Evolutionary conservation across 371 early-diverging fungal species (phyloP).

Genomic region (Dinochytrium kinnereticum): DNA sequence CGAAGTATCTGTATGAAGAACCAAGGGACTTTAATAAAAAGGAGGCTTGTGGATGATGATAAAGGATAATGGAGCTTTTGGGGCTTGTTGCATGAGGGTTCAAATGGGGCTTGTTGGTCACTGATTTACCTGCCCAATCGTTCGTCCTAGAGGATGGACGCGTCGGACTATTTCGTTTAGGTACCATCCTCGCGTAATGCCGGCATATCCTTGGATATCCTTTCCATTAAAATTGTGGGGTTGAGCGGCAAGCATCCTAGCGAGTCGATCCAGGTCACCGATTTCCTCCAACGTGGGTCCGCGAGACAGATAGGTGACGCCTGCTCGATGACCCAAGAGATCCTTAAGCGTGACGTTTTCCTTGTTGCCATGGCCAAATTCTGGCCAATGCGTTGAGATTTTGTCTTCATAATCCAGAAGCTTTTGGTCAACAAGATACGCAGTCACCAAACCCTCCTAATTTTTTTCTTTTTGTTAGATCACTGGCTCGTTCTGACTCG

Average conservation of each 20-base stretch:
- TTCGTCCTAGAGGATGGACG: constrained; percentile 60
- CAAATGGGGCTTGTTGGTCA: too few relatives aligned
- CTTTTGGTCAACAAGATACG: constrained; percentile 66
- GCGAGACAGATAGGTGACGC: constrained; percentile 61
- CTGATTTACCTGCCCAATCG: constrained; percentile 50
- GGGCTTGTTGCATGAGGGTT: too few relatives aligned
- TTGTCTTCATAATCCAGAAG: constrained; percentile 58
- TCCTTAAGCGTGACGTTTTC: constrained; percentile 69
- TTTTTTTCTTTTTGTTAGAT: constrained; percentile 5
- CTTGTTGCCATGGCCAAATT: constrained; percentile 75
- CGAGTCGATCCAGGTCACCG: constrained; percentile 42
- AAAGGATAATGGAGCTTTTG: too few relatives aligned
- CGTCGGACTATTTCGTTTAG: constrained; percentile 71
- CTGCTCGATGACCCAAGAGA: constrained; percentile 68
- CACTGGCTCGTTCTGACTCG: too few relatives aligned
- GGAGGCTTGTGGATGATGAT: too few relatives aligned
- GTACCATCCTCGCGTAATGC: constrained; percentile 69
- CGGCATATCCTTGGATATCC: constrained; percentile 64
- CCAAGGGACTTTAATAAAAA: too few relatives aligned
- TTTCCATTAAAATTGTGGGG: constrained; percentile 66
- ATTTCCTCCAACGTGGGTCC: constrained; percentile 43
- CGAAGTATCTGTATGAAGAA: constrained; percentile 54
- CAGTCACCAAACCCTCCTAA: constrained; percentile 61
- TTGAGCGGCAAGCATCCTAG: constrained; percentile 59
- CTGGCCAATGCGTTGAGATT: constrained; percentile 73